Percentiles rank a stretch among this genome's conserved stretches.
These are phyloP conservation scores for Kalmanozyma brasiliensis DNA, from an alignment of 1,284 basidiomycete species.

Conservation along the genomic window DNA sequence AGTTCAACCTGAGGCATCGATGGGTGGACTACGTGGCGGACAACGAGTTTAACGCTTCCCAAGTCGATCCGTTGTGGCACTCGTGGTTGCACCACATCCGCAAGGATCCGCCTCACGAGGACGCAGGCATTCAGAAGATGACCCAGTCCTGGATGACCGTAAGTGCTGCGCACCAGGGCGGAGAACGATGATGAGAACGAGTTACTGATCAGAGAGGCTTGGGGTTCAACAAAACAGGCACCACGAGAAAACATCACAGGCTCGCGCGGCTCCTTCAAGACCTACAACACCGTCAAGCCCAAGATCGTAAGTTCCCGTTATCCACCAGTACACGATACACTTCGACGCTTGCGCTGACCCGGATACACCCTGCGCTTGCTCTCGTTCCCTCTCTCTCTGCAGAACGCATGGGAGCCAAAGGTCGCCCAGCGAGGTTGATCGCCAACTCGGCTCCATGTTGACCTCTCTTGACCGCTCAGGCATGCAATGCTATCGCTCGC, in stretches of 20 bases:
- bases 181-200: neutral
- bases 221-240: too few species aligned
- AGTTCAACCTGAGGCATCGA: slow-evolving; percentile 61
- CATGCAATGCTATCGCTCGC: slow-evolving; percentile 5
- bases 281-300: slow-evolving; percentile 61
- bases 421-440: slow-evolving; percentile 51
- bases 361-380: neutral
- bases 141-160: slow-evolving; percentile 59
- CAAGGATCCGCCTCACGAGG: slow-evolving; percentile 54
- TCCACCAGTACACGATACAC: neutral
- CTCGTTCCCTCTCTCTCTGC: too few species aligned
- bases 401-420: slow-evolving; percentile 64
- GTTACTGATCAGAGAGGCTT: too few species aligned
- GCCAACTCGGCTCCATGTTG: too few species aligned
- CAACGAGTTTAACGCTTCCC: slow-evolving; percentile 61
- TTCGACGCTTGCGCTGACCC: neutral
- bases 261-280: slow-evolving; percentile 61
- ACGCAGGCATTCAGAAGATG: slow-evolving; percentile 48
- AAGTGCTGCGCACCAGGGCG: slow-evolving; percentile 23
- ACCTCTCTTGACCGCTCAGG: neutral
- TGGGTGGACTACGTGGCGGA: slow-evolving; percentile 65
- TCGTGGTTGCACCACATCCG: slow-evolving; percentile 64
- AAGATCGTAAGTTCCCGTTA: slow-evolving; percentile 56
- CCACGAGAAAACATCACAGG: slow-evolving; percentile 64
- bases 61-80: slow-evolving; percentile 66